Evolutionary conservation across 768 basidiomycete species (phyloP).

Genomic region (Ephemerocybe angulata): DNA sequence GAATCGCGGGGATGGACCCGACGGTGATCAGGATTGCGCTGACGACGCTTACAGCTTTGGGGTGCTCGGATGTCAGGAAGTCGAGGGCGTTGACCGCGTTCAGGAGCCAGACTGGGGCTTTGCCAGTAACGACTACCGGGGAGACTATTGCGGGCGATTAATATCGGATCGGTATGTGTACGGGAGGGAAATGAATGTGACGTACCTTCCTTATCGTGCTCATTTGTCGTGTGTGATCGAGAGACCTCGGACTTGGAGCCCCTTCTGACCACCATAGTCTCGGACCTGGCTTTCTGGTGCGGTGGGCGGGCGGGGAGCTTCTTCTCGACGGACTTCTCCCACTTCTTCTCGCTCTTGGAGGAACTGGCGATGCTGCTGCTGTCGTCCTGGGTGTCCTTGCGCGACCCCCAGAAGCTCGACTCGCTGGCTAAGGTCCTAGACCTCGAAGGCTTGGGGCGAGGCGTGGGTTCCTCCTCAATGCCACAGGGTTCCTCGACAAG

Average conservation of each 20-base stretch:
- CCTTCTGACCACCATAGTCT: slow-evolving; percentile 25
- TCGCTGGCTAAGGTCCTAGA: slow-evolving; percentile 21
- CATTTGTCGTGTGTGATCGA: slow-evolving; percentile 23
- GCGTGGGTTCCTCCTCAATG: slow-evolving; percentile 10
- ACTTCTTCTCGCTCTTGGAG: slow-evolving; percentile 29
- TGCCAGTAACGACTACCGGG: slow-evolving; percentile 45
- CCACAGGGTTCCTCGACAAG: slow-evolving; percentile 27
- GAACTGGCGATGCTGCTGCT: slow-evolving; percentile 1
- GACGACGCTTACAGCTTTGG: slow-evolving; percentile 66
- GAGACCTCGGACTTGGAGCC: slow-evolving; percentile 19
- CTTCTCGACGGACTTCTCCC: too few relatives aligned
- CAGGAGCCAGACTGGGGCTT: slow-evolving; percentile 72
- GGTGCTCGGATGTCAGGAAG: slow-evolving; percentile 70
- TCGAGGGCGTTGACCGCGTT: slow-evolving; percentile 76
- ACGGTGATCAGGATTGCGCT: slow-evolving; percentile 78
- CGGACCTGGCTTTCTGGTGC: slow-evolving; percentile 24
- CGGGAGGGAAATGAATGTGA: background rate
- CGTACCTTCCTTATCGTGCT: slow-evolving; percentile 25
- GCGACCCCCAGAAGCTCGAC: slow-evolving; percentile 29
- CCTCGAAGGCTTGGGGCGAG: slow-evolving; percentile 19
- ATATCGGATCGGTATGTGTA: slow-evolving; percentile 1
- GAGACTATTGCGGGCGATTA: slow-evolving; percentile 15
- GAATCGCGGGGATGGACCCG: slow-evolving; percentile 69
- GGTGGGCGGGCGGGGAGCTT: background rate
- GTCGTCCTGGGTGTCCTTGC: slow-evolving; percentile 16